Evolutionary conservation across 257 asterid species (phyloP).

Genomic region (Primulina huaijiensis): DNA sequence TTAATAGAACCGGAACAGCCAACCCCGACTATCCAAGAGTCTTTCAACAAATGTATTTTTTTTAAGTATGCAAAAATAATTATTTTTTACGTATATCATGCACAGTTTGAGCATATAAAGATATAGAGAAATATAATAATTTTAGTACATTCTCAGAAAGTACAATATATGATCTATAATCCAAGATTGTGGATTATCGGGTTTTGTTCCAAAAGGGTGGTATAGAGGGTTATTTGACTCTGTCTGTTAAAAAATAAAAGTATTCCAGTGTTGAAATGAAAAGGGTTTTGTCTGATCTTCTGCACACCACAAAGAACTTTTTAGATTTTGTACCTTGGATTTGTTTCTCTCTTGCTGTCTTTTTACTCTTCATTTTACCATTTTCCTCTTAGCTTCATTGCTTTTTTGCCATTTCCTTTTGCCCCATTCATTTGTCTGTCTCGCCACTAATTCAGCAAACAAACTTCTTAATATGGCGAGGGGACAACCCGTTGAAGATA

Average conservation of each 20-base stretch:
- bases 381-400: not conserved
- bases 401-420: not conserved
- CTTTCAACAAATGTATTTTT: no score
- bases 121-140: no score
- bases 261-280: no score
- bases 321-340: not conserved
- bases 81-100: no score
- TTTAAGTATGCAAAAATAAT: no score
- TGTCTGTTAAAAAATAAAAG: no score
- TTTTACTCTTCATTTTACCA: not conserved
- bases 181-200: not conserved
- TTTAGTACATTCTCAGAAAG: not conserved
- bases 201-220: not conserved
- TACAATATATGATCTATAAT: not conserved
- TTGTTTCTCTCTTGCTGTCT: not conserved
- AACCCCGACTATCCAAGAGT: no score
- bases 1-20: no score
- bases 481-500: slow-evolving; percentile 26
- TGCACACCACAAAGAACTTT: not conserved
- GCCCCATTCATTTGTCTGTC: slow-evolving; percentile 2
- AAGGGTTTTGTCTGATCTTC: not conserved
- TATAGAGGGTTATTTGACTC: not conserved
- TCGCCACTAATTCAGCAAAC: slow-evolving; percentile 15
- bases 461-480: slow-evolving; percentile 24
- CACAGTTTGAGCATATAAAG: no score